Evolutionary conservation across 352 stramenopile genomes (phyloP).

Genomic region (Globisporangium acanthophoron): DNA sequence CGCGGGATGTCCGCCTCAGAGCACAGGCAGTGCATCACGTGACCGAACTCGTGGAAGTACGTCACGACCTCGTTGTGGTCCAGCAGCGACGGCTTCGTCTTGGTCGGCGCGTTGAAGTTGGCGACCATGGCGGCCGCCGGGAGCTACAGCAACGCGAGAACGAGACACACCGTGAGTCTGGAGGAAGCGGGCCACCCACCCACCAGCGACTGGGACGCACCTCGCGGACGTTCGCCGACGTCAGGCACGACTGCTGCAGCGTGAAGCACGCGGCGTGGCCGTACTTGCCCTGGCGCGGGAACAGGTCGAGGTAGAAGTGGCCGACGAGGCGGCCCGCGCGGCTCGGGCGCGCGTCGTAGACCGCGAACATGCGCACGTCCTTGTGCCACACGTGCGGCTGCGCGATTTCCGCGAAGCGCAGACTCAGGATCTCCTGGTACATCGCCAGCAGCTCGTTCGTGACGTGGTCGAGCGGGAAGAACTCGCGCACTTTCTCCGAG

Average conservation of each 20-base stretch:
- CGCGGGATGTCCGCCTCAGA: conserved; percentile 72
- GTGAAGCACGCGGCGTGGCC: conserved; percentile 87
- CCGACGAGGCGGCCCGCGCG: conserved; percentile 60
- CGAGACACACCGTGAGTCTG: neutral
- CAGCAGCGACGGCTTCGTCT: conserved; percentile 73
- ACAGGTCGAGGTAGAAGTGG: conserved; percentile 88
- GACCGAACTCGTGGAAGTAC: conserved; percentile 88
- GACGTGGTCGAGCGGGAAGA: conserved; percentile 86
- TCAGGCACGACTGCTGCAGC: conserved; percentile 70
- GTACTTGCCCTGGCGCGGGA: conserved; percentile 85
- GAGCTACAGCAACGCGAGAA: conserved; percentile 15
- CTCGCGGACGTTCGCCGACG: conserved; percentile 53
- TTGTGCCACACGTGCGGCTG: conserved; percentile 84
- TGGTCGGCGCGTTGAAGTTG: conserved; percentile 84
- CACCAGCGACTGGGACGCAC: conserved; percentile 4
- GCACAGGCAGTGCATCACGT: conserved; percentile 90
- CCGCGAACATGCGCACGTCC: conserved; percentile 84
- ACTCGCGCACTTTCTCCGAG: conserved; percentile 80
- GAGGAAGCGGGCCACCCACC: conserved; percentile 10
- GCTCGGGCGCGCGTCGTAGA: conserved; percentile 61
- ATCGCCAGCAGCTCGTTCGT: conserved; percentile 79
- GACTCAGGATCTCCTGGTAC: conserved; percentile 85
- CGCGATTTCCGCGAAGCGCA: conserved; percentile 81
- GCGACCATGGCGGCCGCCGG: conserved; percentile 87
- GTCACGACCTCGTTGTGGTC: conserved; percentile 85